Conservation (phyloP, 352 stramenopile genomes). For the Pythium scleroteichum region DNA sequence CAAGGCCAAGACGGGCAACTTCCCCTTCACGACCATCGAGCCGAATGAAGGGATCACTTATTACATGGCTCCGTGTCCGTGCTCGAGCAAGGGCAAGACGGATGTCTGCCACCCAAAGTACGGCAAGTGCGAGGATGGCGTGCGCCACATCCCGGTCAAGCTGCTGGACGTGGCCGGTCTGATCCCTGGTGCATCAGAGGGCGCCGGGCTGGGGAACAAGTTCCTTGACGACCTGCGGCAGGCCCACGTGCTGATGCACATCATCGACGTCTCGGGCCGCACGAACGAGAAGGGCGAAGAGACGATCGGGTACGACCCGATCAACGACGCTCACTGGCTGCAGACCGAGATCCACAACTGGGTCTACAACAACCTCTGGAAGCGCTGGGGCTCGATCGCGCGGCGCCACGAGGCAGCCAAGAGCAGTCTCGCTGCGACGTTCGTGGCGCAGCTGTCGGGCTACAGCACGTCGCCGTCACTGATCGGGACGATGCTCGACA, state of each 20-base stretch:
- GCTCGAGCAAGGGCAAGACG: conserved; percentile 58
- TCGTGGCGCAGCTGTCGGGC: conserved; percentile 74
- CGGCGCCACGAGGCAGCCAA: conserved; percentile 75
- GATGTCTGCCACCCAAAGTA: conserved; percentile 70
- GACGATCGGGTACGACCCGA: conserved; percentile 86
- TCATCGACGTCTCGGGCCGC: conserved; percentile 86
- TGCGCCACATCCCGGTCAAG: conserved; percentile 82
- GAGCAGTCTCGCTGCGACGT: conserved; percentile 63
- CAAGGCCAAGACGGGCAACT: conserved; percentile 87
- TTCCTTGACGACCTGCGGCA: conserved; percentile 94
- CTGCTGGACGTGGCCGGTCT: conserved; percentile 81
- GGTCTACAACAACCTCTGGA: conserved; percentile 90
- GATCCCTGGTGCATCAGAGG: conserved; percentile 85
- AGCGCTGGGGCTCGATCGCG: conserved; percentile 78
- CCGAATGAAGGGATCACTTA: conserved; percentile 90
- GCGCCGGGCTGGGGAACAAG: conserved; percentile 97
- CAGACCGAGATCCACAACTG: conserved; percentile 86
- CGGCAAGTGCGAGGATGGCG: conserved; percentile 73
- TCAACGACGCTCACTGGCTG: conserved; percentile 89
- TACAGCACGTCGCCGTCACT: conserved; percentile 79
- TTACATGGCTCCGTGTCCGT: conserved; percentile 86
- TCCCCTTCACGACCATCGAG: conserved; percentile 90
- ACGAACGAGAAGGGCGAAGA: conserved; percentile 91
- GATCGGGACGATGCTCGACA: conserved; percentile 71
- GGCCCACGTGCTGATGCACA: conserved; percentile 89